These are phyloP conservation scores for Chamaecrista fasciculata DNA, from an alignment of 306 rosid species.

Conservation along the genomic window DNA sequence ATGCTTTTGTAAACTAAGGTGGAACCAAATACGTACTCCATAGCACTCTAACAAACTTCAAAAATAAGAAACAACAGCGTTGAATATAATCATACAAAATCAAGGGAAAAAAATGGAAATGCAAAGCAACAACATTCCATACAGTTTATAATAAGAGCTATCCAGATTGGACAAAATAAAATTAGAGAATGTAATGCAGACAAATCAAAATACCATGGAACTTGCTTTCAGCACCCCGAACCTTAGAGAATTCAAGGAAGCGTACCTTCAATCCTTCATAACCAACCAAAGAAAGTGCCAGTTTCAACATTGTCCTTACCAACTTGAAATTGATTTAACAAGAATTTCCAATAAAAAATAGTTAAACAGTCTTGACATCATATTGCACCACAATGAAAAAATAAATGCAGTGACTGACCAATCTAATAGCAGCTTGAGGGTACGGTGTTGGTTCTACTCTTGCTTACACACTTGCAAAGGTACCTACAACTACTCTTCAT, in stretches of 20 bases:
- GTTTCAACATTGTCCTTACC: constrained; percentile 79
- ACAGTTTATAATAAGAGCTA: not conserved
- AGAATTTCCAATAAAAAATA: constrained; percentile 19
- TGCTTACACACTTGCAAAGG: too few species aligned
- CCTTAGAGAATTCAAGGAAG: constrained; percentile 29
- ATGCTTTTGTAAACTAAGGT: constrained; percentile 84
- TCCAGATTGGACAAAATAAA: constrained; percentile 12
- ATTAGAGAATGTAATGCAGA: not conserved
- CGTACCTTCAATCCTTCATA: constrained; percentile 83
- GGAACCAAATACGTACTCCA: constrained; percentile 94
- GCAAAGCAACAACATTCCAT: not conserved
- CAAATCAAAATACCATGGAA: constrained; percentile 19
- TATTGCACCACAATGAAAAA: not conserved
- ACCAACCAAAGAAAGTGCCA: constrained; percentile 91
- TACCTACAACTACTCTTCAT: too few species aligned
- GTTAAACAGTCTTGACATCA: not conserved
- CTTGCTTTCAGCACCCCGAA: constrained; percentile 27
- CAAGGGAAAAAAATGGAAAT: not conserved
- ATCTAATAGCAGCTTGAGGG: constrained; percentile 62
- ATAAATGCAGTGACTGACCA: constrained; percentile 52
- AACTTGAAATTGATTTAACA: constrained; percentile 54
- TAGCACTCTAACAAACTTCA: constrained; percentile 56
- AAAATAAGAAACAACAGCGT: constrained; percentile 17
- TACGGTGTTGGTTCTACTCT: too few species aligned
- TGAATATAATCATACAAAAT: constrained; percentile 14